Evolutionary conservation across 2,329 filamentous ascomycete genomes (phyloP).

Genomic region (Botrytis medusae): DNA sequence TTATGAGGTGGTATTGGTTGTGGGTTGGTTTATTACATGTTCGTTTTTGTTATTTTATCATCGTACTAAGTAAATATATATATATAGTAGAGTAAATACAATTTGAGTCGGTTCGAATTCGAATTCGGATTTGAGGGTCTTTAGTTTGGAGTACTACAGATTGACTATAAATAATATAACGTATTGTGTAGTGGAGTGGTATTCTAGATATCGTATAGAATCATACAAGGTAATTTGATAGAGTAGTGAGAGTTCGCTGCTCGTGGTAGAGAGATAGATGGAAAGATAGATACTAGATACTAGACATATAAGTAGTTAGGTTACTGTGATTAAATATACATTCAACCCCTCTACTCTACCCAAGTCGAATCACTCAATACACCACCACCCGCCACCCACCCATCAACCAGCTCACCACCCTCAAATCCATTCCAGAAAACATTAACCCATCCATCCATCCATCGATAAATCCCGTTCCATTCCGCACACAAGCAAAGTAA

Average conservation of each 20-base stretch:
- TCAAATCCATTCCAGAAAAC: not conserved
- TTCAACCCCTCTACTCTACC: not conserved
- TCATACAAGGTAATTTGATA: not conserved
- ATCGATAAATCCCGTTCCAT: not conserved
- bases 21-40: not conserved
- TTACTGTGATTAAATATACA: not conserved
- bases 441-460: not conserved
- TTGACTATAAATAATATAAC: no score
- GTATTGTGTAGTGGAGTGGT: no score
- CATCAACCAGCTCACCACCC: not conserved
- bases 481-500: not conserved
- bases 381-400: not conserved
- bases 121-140: not conserved
- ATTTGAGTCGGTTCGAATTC: not conserved
- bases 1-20: not conserved
- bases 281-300: no score
- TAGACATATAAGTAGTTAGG: no score
- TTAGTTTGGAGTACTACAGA: no score
- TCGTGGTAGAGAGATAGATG: no score
- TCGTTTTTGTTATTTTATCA: not conserved
- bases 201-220: not conserved
- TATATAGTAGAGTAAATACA: no score
- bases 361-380: not conserved
- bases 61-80: not conserved
- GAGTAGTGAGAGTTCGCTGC: not conserved